Conservation (phyloP, 1,284 basidiomycete species). For the Ceratobasidium sp. region DNA sequence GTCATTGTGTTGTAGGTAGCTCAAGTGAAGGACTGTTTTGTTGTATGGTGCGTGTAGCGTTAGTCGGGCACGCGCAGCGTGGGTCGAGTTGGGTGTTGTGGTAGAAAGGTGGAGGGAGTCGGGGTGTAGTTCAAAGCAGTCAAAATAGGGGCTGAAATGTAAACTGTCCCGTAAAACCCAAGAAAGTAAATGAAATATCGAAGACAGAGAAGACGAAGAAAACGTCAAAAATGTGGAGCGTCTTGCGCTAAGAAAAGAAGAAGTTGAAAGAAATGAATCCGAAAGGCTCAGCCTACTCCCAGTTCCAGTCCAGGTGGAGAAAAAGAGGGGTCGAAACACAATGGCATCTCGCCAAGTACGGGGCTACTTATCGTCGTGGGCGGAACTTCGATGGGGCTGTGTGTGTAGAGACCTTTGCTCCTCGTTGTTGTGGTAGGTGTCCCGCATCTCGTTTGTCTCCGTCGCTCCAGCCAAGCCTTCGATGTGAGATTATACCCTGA, state of each 20-base stretch:
- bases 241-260: conserved; percentile 14
- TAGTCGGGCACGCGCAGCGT: conserved; percentile 37
- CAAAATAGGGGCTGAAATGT: conserved; percentile 10
- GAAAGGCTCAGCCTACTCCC: conserved; percentile 38
- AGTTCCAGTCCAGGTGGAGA: neutral
- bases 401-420: neutral
- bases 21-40: neutral
- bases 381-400: conserved; percentile 18
- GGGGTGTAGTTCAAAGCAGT: conserved; percentile 2
- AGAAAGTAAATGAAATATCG: conserved; percentile 25
- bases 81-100: conserved; percentile 27
- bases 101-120: neutral
- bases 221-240: conserved; percentile 12
- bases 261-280: conserved; percentile 14
- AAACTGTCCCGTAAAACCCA: conserved; percentile 15
- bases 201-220: conserved; percentile 27
- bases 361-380: neutral
- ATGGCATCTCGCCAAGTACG: neutral
- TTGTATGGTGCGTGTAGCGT: conserved; percentile 40
- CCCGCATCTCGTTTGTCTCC: conserved; percentile 37
- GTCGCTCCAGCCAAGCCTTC: conserved; percentile 38
- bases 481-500: conserved; percentile 14
- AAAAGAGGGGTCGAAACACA: conserved; percentile 6
- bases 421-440: conserved; percentile 19
- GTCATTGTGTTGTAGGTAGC: conserved; percentile 28